Base-by-base conservation (phyloP, 2,329 filamentous ascomycete species). In the Corynespora cassiicola region DNA sequence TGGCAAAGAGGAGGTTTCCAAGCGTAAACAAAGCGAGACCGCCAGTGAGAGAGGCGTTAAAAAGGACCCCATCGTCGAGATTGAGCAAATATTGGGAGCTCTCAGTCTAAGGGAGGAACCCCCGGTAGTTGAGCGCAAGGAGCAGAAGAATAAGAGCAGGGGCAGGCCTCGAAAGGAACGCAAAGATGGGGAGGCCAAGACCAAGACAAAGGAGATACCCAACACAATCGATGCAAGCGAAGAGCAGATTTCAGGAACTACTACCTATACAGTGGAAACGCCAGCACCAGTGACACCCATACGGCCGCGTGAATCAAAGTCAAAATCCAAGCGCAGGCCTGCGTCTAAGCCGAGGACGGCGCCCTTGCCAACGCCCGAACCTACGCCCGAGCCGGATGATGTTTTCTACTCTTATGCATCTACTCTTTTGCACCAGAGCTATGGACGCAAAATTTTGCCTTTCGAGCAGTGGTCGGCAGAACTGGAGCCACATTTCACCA, bases 401-500 rank as follows among this genome's bases (percentile, higher is more conserved):
- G 31, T 59, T 8, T 66, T 61, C 36, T 42, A 49, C 2, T 22
- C 43, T 6, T 57, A 69, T 26, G 52, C 54, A 0, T 48, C 52
- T 1, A 50, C 60, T 3, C 43, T 70, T 2, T 42, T 70, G 8
- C 39, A 52, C 6, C 55, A 65, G 18, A 66, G 63, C 43, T 58
- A 58, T 29, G 45, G 47, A 30, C 48, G 41, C 24, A 39, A 31
- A 22, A 44, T 65, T 14, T 52, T 64, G 2, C 42, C 58, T 6
- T 76, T 76, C 40, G 45, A 58, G 3, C 48, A 61, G n/a, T 76
- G 73, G 72, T 63, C 71, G 11, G 48, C 61, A 4, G 57, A 66
- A 31, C 58, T 77, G 8, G 64, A 68, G 10, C 56, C 62, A 5
- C 63, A 72, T 40, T 78, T 78, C 47, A 58, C 72, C 23, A 72